phyloP scores from a whole-genome alignment of 2,329 filamentous ascomycete genomes.

The Shiraia sp. region DNA sequence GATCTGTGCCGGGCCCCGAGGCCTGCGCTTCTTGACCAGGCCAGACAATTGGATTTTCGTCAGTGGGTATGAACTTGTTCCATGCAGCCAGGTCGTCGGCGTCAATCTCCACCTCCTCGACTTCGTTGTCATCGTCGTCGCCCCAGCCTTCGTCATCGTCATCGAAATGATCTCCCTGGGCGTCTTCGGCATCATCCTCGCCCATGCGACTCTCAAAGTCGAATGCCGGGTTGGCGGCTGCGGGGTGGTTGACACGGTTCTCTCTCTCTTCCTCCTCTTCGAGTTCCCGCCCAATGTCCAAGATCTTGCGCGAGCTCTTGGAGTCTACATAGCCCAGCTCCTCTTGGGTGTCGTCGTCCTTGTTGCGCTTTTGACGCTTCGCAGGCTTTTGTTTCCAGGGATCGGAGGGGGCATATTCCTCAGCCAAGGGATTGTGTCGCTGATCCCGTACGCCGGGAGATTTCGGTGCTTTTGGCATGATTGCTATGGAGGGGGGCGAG shows the following conservation, averaged over 20 bases:
- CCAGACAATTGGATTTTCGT: conserved; percentile 74
- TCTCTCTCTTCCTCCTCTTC: conserved; percentile 84
- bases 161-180: conserved; percentile 57
- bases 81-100: conserved; percentile 88
- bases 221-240: conserved; percentile 67
- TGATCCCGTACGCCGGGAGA: conserved; percentile 61
- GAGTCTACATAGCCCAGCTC: conserved; percentile 80
- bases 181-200: conserved; percentile 45
- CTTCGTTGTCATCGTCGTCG: conserved; percentile 72
- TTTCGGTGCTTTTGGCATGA: conserved; percentile 78
- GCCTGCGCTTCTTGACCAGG: conserved; percentile 56
- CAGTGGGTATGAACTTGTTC: conserved; percentile 81
- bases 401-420: conserved; percentile 76
- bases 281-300: conserved; percentile 86
- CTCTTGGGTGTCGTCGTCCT: conserved; percentile 57
- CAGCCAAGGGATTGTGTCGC: conserved; percentile 87
- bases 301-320: conserved; percentile 83
- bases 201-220: conserved; percentile 78
- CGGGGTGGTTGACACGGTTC: conserved; percentile 44
- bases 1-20: conserved; percentile 64
- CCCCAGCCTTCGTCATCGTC: conserved; percentile 68
- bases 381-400: conserved; percentile 70
- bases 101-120: conserved; percentile 75
- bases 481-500: conserved; percentile 1
- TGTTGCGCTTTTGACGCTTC: conserved; percentile 63